phyloP scores from a whole-genome alignment of 2,329 filamentous ascomycete species.

The Alternaria ethzedia region DNA sequence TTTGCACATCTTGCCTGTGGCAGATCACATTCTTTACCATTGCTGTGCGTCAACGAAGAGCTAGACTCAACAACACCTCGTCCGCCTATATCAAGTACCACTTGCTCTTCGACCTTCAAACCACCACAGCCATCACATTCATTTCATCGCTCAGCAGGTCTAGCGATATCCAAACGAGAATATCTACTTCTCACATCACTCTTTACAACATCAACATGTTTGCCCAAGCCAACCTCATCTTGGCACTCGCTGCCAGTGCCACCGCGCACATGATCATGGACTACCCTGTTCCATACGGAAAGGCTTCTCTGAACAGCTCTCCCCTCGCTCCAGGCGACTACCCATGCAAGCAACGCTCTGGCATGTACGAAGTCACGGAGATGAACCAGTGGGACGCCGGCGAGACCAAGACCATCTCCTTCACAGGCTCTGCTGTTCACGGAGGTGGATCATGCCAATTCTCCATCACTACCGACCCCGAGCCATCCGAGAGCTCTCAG shows the following conservation, averaged over 20 bases:
- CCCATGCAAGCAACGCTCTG: constrained; percentile 75
- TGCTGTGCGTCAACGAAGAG: constrained; percentile 28
- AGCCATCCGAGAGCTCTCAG: constrained; percentile 62
- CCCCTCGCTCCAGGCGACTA: constrained; percentile 72
- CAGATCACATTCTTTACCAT: constrained; percentile 43
- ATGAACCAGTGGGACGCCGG: constrained; percentile 62
- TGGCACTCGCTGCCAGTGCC: constrained; percentile 50
- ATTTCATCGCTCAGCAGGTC: constrained; percentile 47
- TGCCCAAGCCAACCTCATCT: no score
- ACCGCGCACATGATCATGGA: constrained; percentile 65
- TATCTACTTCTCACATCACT: constrained; percentile 22
- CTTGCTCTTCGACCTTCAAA: constrained; percentile 11
- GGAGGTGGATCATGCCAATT: constrained; percentile 94
- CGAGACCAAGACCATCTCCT: constrained; percentile 56
- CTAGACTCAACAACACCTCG: constrained; percentile 26
- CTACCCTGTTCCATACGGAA: constrained; percentile 68
- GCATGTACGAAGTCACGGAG: constrained; percentile 59
- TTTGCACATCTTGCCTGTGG: constrained; percentile 44
- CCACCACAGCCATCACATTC: constrained; percentile 22
- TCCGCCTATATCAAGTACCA: constrained; percentile 4
- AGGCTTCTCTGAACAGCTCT: constrained; percentile 61
- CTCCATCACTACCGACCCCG: constrained; percentile 76
- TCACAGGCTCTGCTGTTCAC: constrained; percentile 68
- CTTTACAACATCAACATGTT: constrained; percentile 47
- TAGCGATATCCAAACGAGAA: constrained; percentile 41